Evolutionary conservation across 2,329 filamentous ascomycete species (phyloP), one percentile per base, ranked within the genome.

Genomic region (Chrysosphaeria jannelii): DNA sequence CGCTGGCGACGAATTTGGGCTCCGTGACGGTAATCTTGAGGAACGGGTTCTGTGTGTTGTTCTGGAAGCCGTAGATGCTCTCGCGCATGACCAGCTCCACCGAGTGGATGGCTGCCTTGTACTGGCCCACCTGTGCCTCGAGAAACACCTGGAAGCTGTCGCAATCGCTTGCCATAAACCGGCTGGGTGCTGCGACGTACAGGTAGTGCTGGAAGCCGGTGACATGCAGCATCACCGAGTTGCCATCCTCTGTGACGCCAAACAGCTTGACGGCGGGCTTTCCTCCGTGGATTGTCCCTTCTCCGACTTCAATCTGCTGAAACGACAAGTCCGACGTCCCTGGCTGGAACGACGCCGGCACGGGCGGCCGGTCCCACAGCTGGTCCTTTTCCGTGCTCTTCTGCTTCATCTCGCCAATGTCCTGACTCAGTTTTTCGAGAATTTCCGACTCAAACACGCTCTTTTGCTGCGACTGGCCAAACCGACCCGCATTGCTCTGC

Each of bases 161-260:
- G 41, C 76, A 78, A 39, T 97, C 78, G 20, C 64, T 55, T 21
- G 63, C 62, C 14, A 61, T 60, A 42, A 97, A 97, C 13, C 62
- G 59, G 6, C 79, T 50, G 0, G 85, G 85, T 0, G 88, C 85
- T 7, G 75, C 70, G 21, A 93, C 64, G 37, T 90, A 97, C 26
- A 97, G 62, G 40, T 97, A 97, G 42, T 97, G 85, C 34, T 76
- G 68, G 45, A 97, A 97, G 38, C 78, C 75, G 10, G 74, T 90
- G 30, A 97, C 79, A 42, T 97, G 85, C 8, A 97, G 53, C 42
- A 97, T 60, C 19, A 90, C 76, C 3, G 85, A 97, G 44, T 97
- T 70, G 25, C 85, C 85, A 29, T 51, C 42, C 35, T 61, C 45
- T 2, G 76, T 90, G 4, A 93, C 78, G 35, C 85, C 85, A 45